phyloP scores from a whole-genome alignment of 75 land plant species.

The Cunninghamia lanceolata region DNA sequence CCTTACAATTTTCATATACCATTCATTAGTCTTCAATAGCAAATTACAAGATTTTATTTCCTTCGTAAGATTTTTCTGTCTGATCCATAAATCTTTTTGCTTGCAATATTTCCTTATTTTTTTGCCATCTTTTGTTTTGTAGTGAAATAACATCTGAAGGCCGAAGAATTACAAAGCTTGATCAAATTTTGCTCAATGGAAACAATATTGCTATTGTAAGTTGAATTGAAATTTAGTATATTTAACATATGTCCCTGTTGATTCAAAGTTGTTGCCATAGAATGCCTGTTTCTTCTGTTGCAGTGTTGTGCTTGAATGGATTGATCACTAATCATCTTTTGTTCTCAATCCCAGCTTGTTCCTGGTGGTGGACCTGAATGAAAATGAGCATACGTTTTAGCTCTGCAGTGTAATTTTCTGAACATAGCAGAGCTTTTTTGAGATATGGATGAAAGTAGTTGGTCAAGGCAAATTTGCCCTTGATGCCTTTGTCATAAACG shows the following conservation, averaged over 20 bases:
- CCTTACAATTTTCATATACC: not conserved
- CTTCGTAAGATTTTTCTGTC: not conserved
- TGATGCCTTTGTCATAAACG: not conserved
- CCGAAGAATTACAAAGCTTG: slow-evolving; percentile 89
- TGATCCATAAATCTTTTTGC: not conserved
- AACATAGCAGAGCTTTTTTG: not conserved
- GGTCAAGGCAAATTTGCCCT: not conserved
- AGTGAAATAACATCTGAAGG: slow-evolving; percentile 99
- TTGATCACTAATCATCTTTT: not conserved
- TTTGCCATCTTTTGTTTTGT: slow-evolving; percentile 4
- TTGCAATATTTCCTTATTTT: slow-evolving; percentile 1
- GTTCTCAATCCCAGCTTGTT: slow-evolving; percentile 62
- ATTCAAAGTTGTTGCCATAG: not conserved
- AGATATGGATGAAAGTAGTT: not conserved
- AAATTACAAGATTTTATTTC: not conserved
- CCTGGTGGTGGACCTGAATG: slow-evolving; percentile 94
- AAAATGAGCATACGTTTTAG: not conserved
- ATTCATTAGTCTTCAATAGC: not conserved
- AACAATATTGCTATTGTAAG: slow-evolving; percentile 99
- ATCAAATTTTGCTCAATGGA: slow-evolving; percentile 94
- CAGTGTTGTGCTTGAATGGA: not conserved
- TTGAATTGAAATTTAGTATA: not conserved
- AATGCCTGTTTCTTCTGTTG: slow-evolving; percentile 4
- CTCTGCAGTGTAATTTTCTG: not conserved
- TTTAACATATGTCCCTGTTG: not conserved